These are phyloP conservation scores for Sophora flavescens DNA, from an alignment of 306 rosid species.

Conservation along the genomic window DNA sequence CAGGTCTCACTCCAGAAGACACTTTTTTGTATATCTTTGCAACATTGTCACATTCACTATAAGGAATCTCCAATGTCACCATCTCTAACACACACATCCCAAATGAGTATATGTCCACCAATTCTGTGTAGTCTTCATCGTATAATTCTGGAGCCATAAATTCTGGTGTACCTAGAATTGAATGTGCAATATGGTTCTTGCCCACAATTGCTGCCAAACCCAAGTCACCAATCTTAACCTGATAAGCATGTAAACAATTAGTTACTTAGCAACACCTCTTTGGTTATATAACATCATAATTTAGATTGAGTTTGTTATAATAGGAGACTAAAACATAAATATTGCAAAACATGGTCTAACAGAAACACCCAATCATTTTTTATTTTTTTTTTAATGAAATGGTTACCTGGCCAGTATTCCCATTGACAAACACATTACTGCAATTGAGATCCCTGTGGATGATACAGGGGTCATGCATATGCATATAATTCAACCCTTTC, in stretches of 20 bases:
- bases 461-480: constrained; percentile 80
- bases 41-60: constrained; percentile 85
- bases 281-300: neutral
- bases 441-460: constrained; percentile 98
- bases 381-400: neutral
- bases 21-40: constrained; percentile 88
- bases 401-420: constrained; percentile 84
- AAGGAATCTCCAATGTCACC: constrained; percentile 89
- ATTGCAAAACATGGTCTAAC: no score
- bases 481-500: constrained; percentile 84
- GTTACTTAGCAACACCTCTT: neutral
- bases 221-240: constrained; percentile 98
- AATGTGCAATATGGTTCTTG: constrained; percentile 80
- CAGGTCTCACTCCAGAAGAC: constrained; percentile 76
- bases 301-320: no score
- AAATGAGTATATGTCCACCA: constrained; percentile 93
- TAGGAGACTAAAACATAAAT: no score
- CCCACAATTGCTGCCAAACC: constrained; percentile 90
- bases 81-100: constrained; percentile 91
- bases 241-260: neutral
- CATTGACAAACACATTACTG: constrained; percentile 94
- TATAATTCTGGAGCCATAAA: constrained; percentile 96
- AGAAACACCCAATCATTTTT: no score
- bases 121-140: constrained; percentile 82
- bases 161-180: constrained; percentile 89